These are phyloP conservation scores for Solanum ossicruentum DNA, from an alignment of 257 asterid genomes.

Conservation along the genomic window DNA sequence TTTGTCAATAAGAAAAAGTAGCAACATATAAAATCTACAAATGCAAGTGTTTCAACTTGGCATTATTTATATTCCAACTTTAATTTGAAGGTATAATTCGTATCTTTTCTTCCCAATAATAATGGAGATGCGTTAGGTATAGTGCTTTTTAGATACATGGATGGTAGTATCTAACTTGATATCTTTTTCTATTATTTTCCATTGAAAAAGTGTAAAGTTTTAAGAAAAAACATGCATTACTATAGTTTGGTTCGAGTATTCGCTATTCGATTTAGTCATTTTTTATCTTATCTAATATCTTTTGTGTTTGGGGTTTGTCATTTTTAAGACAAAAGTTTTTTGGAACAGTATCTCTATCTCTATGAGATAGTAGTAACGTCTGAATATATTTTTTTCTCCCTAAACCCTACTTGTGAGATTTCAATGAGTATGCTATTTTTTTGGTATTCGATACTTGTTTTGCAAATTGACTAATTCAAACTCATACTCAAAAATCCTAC, in stretches of 20 bases:
- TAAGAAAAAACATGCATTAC: background rate
- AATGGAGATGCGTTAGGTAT: background rate
- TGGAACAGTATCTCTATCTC: no score
- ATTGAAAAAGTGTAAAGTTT: background rate
- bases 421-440: no score
- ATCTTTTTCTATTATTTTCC: background rate
- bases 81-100: background rate
- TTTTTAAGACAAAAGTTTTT: no score
- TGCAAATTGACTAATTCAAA: fast-evolving
- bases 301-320: no score
- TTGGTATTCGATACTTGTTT: background rate
- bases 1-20: background rate
- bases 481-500: fast-evolving
- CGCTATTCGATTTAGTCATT: no score
- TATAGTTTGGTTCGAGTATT: background rate
- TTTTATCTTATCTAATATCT: no score
- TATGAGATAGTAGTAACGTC: no score
- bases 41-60: background rate
- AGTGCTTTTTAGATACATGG: background rate
- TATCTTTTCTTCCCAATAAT: background rate
- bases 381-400: no score
- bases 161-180: background rate
- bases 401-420: no score
- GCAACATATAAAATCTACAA: background rate
- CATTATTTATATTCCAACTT: background rate